These are phyloP conservation scores for Tritrichomonas musculus DNA, from an alignment of 208 protist species.

Conservation along the genomic window DNA sequence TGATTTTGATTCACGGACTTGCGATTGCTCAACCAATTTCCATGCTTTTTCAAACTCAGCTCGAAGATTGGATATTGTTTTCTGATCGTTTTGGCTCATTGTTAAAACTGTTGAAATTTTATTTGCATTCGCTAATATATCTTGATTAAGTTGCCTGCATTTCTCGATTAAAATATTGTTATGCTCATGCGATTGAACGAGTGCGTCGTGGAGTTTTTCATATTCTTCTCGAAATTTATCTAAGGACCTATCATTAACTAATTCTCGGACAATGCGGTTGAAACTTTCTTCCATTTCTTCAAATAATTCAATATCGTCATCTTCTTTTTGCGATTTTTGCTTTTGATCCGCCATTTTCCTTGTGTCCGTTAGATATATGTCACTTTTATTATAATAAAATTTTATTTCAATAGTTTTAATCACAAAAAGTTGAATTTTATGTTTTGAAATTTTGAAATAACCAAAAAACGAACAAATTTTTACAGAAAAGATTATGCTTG, in stretches of 20 bases:
- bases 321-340: too few relatives aligned
- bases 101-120: constrained; percentile 86
- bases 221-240: constrained; percentile 86
- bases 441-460: too few relatives aligned
- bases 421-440: too few relatives aligned
- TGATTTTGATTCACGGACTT: constrained; percentile 83
- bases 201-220: constrained; percentile 86
- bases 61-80: constrained; percentile 75
- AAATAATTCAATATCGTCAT: constrained; percentile 45
- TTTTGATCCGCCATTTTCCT: too few relatives aligned
- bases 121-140: constrained; percentile 78
- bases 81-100: constrained; percentile 84
- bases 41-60: constrained; percentile 69
- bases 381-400: too few relatives aligned
- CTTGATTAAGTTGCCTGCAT: constrained; percentile 74
- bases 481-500: too few relatives aligned
- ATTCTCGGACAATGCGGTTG: constrained; percentile 67
- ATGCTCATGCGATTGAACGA: constrained; percentile 86
- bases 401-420: too few relatives aligned
- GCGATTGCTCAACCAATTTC: constrained; percentile 84
- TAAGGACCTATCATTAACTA: constrained; percentile 75
- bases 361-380: too few relatives aligned
- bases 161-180: constrained; percentile 85
- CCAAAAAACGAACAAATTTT: too few relatives aligned
- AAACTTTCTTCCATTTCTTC: constrained; percentile 80